Evolutionary conservation across 345 rosid genomes (phyloP), one percentile per base, ranked within the genome.

Genomic region (Pugionium dolabratum): DNA sequence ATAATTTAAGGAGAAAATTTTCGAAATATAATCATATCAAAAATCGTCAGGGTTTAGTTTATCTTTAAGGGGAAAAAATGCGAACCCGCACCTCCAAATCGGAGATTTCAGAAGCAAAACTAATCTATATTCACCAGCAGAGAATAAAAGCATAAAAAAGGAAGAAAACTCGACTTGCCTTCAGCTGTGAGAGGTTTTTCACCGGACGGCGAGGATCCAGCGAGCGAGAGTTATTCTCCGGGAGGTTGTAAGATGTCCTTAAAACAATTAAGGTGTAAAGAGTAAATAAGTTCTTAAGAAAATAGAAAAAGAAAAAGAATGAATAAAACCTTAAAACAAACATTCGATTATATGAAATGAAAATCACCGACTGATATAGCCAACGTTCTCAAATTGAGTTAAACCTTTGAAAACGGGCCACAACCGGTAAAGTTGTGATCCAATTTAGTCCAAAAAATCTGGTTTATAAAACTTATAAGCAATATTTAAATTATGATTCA

Each of bases 161-260:
- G 11, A 9, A 27, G n/a, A 39, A 5, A 32, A 48, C 7, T 34
- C n/a, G 29, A 59, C 53, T 49, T 58, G 58, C 58, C 72, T 68
- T 68, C 2, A 48, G 50, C 44, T 31, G 5, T 26, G 18, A 31
- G 35, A 48, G 9, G 35, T 31, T 18, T 58, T 18, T 58, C 37
- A 59, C 51, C 59, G 44, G 44, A n/a, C 66, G 44, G 53, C 53
- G 53, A 49, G 10, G 57, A 52, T 52, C 39, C 57, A 39, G 52
- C 53, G 53, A 44, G 42, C 9, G 18, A 9, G 34, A 25, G 7
- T 18, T 18, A 18, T 18, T 18, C 18, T 18, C 18, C n/a, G n/a
- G n/a, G n/a, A n/a, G n/a, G n/a, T 18, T 0, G 18, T 18, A 45
- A 45, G 3, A 45, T 45, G 8, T 45, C 27, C 25, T 29, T 0